A percentile compares a stretch with the other conserved stretches of the same genome.
phyloP scores from a whole-genome alignment of 768 basidiomycete species.

The Plicaturopsis crispa region DNA sequence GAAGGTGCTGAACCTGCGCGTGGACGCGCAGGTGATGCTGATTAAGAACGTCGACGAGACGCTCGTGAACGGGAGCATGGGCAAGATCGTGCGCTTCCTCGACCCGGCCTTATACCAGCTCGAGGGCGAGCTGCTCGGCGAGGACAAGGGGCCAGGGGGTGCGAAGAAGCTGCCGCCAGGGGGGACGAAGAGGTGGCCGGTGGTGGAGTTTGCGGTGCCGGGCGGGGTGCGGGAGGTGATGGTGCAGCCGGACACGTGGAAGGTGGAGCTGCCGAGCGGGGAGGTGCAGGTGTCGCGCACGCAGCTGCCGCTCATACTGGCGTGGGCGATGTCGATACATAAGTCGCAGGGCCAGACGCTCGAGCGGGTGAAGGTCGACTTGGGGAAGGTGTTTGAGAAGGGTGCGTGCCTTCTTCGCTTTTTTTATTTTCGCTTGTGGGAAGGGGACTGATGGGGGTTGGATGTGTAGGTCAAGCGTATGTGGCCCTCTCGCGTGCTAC shows the following conservation, averaged over 20 bases:
- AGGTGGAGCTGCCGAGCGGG: slow-evolving; percentile 81
- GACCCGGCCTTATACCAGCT: slow-evolving; percentile 42
- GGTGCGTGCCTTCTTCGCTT: slow-evolving; percentile 31
- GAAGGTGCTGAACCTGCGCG: slow-evolving; percentile 53
- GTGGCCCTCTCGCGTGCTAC: slow-evolving; percentile 89
- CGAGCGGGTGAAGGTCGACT: slow-evolving; percentile 89
- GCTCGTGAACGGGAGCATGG: slow-evolving; percentile 94
- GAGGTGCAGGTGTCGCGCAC: slow-evolving; percentile 72
- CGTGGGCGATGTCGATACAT: slow-evolving; percentile 99
- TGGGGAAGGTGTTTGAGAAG: slow-evolving; percentile 90
- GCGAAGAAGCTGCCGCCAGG: slow-evolving; percentile 17
- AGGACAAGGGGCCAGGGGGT: slow-evolving; percentile 23
- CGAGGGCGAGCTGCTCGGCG: slow-evolving; percentile 25
- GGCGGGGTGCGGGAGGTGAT: slow-evolving; percentile 51
- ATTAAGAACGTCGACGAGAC: slow-evolving; percentile 90
- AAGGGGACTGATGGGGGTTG: slow-evolving; percentile 3
- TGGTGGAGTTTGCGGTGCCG: slow-evolving; percentile 71
- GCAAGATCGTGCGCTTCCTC: slow-evolving; percentile 70
- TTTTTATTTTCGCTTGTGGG: not conserved
- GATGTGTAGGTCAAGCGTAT: slow-evolving; percentile 70
- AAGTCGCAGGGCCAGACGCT: slow-evolving; percentile 98
- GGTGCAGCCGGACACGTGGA: slow-evolving; percentile 71
- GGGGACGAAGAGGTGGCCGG: slow-evolving; percentile 40
- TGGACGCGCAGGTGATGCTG: slow-evolving; percentile 89
- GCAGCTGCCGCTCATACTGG: slow-evolving; percentile 79